A percentile compares a stretch with the other conserved stretches of the same genome.
phyloP scores from a whole-genome alignment of 225 moss, liverwort and hornwort genomes.

The Bryoerythrophyllum caledonicum region DNA sequence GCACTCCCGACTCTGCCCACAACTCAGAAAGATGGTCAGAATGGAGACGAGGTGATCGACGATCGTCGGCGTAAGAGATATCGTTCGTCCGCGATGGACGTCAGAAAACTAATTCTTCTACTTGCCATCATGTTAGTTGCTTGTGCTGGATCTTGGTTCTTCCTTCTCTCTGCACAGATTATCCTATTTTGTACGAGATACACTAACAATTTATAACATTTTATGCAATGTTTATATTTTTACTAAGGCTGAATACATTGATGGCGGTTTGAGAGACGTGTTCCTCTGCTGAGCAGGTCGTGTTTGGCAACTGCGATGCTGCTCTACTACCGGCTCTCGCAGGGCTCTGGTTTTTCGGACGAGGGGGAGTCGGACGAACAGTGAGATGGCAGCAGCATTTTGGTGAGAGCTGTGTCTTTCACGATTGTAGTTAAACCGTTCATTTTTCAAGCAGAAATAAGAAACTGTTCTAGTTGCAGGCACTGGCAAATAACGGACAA shows the following conservation, averaged over 20 bases:
- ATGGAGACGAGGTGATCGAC: constrained; percentile 78
- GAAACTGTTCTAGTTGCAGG: too few species aligned
- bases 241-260: too few species aligned
- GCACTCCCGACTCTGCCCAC: constrained; percentile 62
- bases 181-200: too few species aligned
- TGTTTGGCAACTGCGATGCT: constrained; percentile 63
- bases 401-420: too few species aligned
- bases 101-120: constrained; percentile 79
- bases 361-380: constrained; percentile 46
- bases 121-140: constrained; percentile 84
- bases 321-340: constrained; percentile 64
- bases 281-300: constrained; percentile 42
- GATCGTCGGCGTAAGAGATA: constrained; percentile 74
- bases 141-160: background rate
- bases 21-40: constrained; percentile 53
- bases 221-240: too few species aligned
- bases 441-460: too few species aligned
- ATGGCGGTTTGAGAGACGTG: background rate
- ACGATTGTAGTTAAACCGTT: too few species aligned
- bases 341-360: constrained; percentile 35
- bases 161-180: too few species aligned
- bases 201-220: too few species aligned
- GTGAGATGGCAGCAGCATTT: constrained; percentile 20
- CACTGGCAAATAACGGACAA: too few species aligned
- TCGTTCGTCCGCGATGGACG: constrained; percentile 68